phyloP scores from a whole-genome alignment of 768 basidiomycete species.

The Mycena venus region DNA sequence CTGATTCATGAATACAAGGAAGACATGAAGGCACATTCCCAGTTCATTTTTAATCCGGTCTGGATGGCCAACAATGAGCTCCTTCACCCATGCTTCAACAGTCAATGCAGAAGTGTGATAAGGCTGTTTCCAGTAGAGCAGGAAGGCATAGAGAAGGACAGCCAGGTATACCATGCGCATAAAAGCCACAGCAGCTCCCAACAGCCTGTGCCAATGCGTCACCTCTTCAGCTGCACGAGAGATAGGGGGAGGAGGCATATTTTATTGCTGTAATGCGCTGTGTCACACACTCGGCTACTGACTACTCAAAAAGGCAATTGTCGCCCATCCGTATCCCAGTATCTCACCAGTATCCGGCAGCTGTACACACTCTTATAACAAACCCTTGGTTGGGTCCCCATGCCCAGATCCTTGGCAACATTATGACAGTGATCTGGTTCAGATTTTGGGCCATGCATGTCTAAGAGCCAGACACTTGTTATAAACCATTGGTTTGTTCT shows the following conservation, averaged over 20 bases:
- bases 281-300: too few species aligned
- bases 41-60: constrained; percentile 34
- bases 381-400: too few species aligned
- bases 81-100: constrained; percentile 34
- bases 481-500: too few species aligned
- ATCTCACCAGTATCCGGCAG: too few species aligned
- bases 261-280: not conserved
- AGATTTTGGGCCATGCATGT: too few species aligned
- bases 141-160: not conserved
- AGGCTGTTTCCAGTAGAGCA: constrained; percentile 18
- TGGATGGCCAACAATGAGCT: constrained; percentile 39
- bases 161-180: not conserved
- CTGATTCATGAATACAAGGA: constrained; percentile 27
- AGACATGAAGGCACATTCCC: constrained; percentile 37
- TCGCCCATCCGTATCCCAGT: too few species aligned
- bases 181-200: not conserved
- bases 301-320: too few species aligned
- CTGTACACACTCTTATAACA: too few species aligned
- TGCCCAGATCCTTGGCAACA: too few species aligned
- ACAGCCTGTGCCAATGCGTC: not conserved
- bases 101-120: constrained; percentile 41
- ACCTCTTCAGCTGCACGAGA: not conserved
- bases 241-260: not conserved
- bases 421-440: too few species aligned
- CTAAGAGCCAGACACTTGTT: too few species aligned